Conservation (phyloP, 2,329 filamentous ascomycete species). For the Aspergillus aculeatinus region DNA sequence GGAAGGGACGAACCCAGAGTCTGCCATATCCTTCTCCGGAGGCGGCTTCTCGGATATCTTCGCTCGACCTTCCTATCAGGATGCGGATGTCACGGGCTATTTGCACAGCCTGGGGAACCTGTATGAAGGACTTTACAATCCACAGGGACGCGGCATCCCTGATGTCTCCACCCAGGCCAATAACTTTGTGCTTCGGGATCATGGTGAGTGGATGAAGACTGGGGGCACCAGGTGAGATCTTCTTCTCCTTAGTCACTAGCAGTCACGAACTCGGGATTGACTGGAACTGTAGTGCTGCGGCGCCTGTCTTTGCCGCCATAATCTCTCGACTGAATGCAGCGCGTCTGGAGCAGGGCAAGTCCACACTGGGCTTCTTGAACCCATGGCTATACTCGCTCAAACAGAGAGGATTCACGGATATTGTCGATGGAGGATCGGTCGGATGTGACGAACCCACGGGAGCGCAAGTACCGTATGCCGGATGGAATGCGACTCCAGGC, state of each 20-base stretch:
- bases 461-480: slow-evolving; percentile 44
- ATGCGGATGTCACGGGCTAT: slow-evolving; percentile 46
- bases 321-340: slow-evolving; percentile 65
- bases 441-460: slow-evolving; percentile 47
- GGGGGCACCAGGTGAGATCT: slow-evolving; percentile 49
- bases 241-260: neutral
- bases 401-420: slow-evolving; percentile 49
- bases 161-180: slow-evolving; percentile 60
- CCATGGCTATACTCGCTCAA: slow-evolving; percentile 58
- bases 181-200: slow-evolving; percentile 42
- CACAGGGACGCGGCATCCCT: slow-evolving; percentile 59
- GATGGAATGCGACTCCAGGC: slow-evolving; percentile 52
- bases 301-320: slow-evolving; percentile 63
- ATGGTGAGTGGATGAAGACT: slow-evolving; percentile 38
- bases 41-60: slow-evolving; percentile 52
- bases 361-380: slow-evolving; percentile 60
- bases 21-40: slow-evolving; percentile 53
- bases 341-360: slow-evolving; percentile 55
- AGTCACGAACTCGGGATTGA: neutral
- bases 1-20: slow-evolving; percentile 53
- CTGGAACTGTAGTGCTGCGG: slow-evolving; percentile 48
- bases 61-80: slow-evolving; percentile 49
- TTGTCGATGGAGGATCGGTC: slow-evolving; percentile 47
- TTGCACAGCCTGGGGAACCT: slow-evolving; percentile 41
- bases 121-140: slow-evolving; percentile 50